Evolutionary conservation across 495 filamentous ascomycete genomes (phyloP).

Genomic region (Neurospora sp.): DNA sequence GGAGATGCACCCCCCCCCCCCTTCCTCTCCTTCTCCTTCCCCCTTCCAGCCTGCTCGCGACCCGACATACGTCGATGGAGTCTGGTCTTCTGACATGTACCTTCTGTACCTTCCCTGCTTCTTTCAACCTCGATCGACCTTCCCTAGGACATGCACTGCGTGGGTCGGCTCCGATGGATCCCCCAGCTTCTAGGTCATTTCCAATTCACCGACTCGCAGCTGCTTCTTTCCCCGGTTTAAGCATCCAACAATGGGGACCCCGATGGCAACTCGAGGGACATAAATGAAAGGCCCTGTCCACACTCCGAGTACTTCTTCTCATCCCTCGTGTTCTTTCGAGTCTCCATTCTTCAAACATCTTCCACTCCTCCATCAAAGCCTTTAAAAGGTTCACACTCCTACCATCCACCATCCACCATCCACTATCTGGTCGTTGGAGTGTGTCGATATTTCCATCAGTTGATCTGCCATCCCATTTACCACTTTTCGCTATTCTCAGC

Average conservation of each 20-base stretch:
- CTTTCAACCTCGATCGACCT: not conserved
- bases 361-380: not conserved
- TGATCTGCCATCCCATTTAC: not conserved
- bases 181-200: not conserved
- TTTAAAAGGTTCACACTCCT: not conserved
- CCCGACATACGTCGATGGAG: not conserved
- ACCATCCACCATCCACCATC: not conserved
- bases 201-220: not conserved
- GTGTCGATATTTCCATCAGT: not conserved
- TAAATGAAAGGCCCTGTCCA: not conserved
- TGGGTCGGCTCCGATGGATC: not conserved
- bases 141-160: not conserved
- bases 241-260: not conserved
- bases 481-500: not conserved
- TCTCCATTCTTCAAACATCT: not conserved
- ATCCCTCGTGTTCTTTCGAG: not conserved
- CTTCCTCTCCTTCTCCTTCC: not conserved
- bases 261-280: not conserved
- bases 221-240: not conserved
- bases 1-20: not conserved
- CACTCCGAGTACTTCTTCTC: not conserved
- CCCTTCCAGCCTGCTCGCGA: not conserved
- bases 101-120: not conserved
- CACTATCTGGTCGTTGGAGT: not conserved
- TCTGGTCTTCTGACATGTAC: not conserved